Percentiles rank a stretch among this genome's conserved stretches.
Conservation (phyloP, 768 basidiomycete species). For the Tylopilus rubrobrunneus region DNA sequence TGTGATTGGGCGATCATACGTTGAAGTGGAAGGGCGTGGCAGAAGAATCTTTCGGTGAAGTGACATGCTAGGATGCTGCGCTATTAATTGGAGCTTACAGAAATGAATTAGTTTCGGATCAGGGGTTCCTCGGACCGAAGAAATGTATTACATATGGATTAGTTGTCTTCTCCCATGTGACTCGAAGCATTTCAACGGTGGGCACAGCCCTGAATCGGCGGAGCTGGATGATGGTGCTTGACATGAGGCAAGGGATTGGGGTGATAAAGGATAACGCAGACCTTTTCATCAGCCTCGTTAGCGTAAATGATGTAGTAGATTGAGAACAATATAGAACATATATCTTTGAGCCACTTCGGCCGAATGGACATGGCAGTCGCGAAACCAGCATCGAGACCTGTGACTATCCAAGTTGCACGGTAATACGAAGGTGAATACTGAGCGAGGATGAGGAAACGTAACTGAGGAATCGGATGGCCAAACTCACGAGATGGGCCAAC, state of each 20-base stretch:
- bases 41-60: constrained; percentile 76
- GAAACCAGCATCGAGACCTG: constrained; percentile 95
- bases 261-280: constrained; percentile 30
- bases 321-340: constrained; percentile 82
- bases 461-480: background rate
- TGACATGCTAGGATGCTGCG: constrained; percentile 55
- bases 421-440: constrained; percentile 93
- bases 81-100: constrained; percentile 57
- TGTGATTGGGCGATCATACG: constrained; percentile 78
- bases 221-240: constrained; percentile 46
- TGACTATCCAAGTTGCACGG: constrained; percentile 92
- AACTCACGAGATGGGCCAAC: constrained; percentile 74
- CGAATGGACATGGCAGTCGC: constrained; percentile 92
- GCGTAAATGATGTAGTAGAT: constrained; percentile 88
- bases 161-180: constrained; percentile 94
- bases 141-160: constrained; percentile 73
- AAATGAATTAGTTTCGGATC: constrained; percentile 4
- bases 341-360: constrained; percentile 86
- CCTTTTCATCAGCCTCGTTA: constrained; percentile 95
- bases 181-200: constrained; percentile 92
- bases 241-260: background rate
- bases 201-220: constrained; percentile 89
- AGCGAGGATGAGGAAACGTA: constrained; percentile 3
- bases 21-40: constrained; percentile 72
- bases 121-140: constrained; percentile 24